Evolutionary conservation across 164 flowering plant genomes (phyloP), one percentile per base, ranked within the genome.

Genomic region (Santalum album): DNA sequence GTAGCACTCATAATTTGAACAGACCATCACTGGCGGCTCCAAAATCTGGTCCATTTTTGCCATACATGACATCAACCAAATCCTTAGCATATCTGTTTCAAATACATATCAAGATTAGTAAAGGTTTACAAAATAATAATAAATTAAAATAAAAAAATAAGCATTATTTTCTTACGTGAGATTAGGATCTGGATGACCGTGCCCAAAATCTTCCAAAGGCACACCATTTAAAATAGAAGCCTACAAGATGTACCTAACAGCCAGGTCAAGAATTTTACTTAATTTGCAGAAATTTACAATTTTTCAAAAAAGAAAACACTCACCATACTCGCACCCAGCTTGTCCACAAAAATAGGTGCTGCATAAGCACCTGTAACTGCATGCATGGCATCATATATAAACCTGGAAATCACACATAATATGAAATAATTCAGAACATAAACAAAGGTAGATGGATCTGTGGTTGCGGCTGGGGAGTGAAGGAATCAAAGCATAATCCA

Each of bases 301-400:
- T 29, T 29, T 29, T 29, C 34, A 29, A 23, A 39, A 16, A 51
- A 15, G 21, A 39, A 16, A 51, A 15, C 57, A 71, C 84, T 62
- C 80, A 92, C 99, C 62, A 53, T 72, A 59, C 69, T 72, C 40
- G 90, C 97, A 65, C 95, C 90, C 29, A 94, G 78, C 67, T 73
- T 74, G 54, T 87, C 96, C 57, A 89, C 95, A 75, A 94, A 94
- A 42, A 94, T 87, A 35, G 99, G 99, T 61, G 82, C 85, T 35
- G 99, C 99, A 79, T 94, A 94, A 45, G 99, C 97, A 60, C 97
- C 99, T 25, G 99, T 79, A 54, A 89, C 96, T 46, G 99, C 99
- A 78, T 94, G 96, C 99, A 94, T 94, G 52, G 99, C 97, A 73
- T 94, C 99, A 75, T 85, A 89, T 60, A 57, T 59, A 72, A 94